These are phyloP conservation scores for Pharus latifolius DNA, from an alignment of 176 grass and related monocot species.

Conservation along the genomic window DNA sequence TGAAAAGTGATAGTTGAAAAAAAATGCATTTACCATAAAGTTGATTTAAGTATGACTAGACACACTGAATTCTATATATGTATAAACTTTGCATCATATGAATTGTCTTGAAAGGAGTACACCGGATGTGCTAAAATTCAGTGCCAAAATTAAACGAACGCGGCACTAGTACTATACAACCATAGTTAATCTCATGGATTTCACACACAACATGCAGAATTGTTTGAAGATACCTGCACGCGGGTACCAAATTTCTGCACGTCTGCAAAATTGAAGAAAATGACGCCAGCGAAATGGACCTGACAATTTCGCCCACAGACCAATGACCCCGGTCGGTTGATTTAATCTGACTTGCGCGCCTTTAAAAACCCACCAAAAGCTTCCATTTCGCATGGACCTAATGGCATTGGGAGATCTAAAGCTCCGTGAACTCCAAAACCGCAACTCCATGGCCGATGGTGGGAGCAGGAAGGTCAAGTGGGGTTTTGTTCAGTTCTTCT, in stretches of 20 bases:
- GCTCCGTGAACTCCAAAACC: background rate
- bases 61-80: no score
- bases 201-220: no score
- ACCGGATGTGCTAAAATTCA: no score
- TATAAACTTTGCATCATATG: no score
- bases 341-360: background rate
- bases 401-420: background rate
- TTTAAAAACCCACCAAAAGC: background rate
- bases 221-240: background rate
- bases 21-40: no score
- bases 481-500: slow-evolving; percentile 25
- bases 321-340: background rate
- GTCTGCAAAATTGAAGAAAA: background rate
- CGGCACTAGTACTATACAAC: no score
- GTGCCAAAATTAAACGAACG: no score
- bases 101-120: no score
- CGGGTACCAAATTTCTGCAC: background rate
- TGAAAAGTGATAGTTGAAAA: no score
- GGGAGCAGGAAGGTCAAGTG: background rate
- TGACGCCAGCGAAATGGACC: background rate
- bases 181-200: no score
- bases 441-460: background rate
- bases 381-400: no score
- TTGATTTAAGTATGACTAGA: no score
- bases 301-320: background rate